Evolutionary conservation across 352 stramenopile genomes (phyloP), one percentile per base, ranked within the genome.

Genomic region (Pythium brachiatum): DNA sequence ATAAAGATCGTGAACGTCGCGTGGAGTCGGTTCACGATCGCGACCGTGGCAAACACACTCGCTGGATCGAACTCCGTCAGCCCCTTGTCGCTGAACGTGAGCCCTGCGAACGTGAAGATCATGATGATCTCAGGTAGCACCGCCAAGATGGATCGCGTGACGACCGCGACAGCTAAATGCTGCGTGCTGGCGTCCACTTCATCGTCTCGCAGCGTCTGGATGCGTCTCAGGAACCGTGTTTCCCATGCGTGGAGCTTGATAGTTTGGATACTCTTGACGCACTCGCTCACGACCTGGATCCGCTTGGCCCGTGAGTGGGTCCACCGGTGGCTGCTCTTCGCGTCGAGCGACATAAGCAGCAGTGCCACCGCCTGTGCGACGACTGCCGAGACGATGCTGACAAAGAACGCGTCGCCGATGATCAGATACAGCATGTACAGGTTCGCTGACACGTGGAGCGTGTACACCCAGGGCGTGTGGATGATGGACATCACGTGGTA

Each of bases 241-340:
- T 70, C 56, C 63, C 63, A 70, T 5, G 63, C 63, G 43, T 70
- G 59, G 20, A 70, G 39, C 63, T 70, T 70, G 43, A 70, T 70
- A 43, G 56, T 65, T 34, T 70, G 63, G 57, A 70, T 70, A n/a
- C 56, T 65, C 27, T 62, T 64, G 50, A 70, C 44, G 32, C 63
- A 65, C 48, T 70, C 63, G 51, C 53, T 64, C 18, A 70, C 57
- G 27, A 70, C 43, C 21, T 57, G 63, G 38, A 70, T 64, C 5
- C 57, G 63, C 39, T 46, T 47, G 12, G 56, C 63, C 15, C 55
- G 32, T 13, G 57, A 26, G 2, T 57, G n/a, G 1, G 57, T 57
- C 55, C 55, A 65, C 12, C 36, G 25, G 32, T 54, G 18, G n/a
- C 27, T 62, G 51, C 55, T 65, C 26, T 43, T 43, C 11, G 56